Conservation (phyloP, 2,329 filamentous ascomycete species). For the Furcasterigmium furcatum region DNA sequence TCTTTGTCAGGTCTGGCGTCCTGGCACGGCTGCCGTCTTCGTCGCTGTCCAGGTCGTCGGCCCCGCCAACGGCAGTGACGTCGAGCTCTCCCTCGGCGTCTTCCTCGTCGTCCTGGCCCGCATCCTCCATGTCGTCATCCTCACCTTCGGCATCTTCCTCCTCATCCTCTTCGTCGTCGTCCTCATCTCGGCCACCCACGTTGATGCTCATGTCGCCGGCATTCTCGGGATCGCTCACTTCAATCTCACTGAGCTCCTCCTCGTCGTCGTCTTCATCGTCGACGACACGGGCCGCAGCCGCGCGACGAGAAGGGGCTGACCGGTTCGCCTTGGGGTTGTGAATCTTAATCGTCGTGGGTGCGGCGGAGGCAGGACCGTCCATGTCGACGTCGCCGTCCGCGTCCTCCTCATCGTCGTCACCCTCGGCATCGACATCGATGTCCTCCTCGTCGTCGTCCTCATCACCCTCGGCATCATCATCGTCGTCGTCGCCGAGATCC, state of each 20-base stretch:
- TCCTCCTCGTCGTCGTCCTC: conserved; percentile 13
- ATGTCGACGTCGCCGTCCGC: conserved; percentile 46
- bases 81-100: conserved; percentile 32
- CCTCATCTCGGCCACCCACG: conserved; percentile 17
- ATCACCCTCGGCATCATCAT: conserved; percentile 31
- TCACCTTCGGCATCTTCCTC: conserved; percentile 40
- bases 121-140: conserved; percentile 31
- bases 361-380: conserved; percentile 24
- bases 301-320: conserved; percentile 4
- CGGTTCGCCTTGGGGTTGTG: conserved; percentile 11
- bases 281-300: conserved; percentile 12
- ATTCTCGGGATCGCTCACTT: conserved; percentile 20
- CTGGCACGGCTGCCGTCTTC: conserved; percentile 44
- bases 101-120: conserved; percentile 31
- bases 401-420: conserved; percentile 25
- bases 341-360: conserved; percentile 11
- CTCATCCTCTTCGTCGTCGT: conserved; percentile 24
- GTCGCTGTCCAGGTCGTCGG: conserved; percentile 35
- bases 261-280: conserved; percentile 16
- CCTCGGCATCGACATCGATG: conserved; percentile 29
- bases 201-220: conserved; percentile 27
- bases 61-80: conserved; percentile 12
- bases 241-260: conserved; percentile 16
- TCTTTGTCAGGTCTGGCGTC: conserved; percentile 53
- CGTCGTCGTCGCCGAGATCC: conserved; percentile 30